Conservation (phyloP, 768 basidiomycete genomes). For the Rhodotorula toruloides region DNA sequence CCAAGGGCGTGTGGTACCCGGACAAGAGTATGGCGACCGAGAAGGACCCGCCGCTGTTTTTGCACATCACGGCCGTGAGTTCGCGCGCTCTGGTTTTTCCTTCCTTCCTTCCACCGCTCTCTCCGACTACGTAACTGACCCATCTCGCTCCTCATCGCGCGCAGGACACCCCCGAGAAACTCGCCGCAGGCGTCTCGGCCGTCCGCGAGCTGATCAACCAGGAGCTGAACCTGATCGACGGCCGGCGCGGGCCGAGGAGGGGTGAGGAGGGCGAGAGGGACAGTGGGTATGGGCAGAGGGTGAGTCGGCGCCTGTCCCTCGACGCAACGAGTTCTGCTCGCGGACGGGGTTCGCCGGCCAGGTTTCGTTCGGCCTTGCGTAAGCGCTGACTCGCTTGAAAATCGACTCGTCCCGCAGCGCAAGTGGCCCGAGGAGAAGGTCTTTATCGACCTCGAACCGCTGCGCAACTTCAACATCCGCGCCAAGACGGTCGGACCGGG, state of each 20-base stretch:
- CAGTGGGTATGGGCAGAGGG: constrained; percentile 35
- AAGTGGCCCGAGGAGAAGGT: constrained; percentile 99
- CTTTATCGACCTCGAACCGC: constrained; percentile 76
- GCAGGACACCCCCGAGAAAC: constrained; percentile 45
- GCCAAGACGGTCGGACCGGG: constrained; percentile 96
- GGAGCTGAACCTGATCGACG: constrained; percentile 50
- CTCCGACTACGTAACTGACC: not conserved
- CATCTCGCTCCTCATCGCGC: no score
- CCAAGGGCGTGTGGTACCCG: constrained; percentile 94
- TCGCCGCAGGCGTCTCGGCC: constrained; percentile 48
- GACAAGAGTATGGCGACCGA: constrained; percentile 85
- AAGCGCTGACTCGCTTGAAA: not conserved
- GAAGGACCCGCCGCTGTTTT: constrained; percentile 85
- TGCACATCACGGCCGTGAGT: constrained; percentile 71
- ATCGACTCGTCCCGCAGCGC: constrained; percentile 53
- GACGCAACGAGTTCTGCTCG: not conserved
- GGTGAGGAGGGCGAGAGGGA: constrained; percentile 8
- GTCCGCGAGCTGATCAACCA: constrained; percentile 49
- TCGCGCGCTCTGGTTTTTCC: not conserved
- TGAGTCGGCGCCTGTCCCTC: not conserved
- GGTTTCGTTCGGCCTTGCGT: no score
- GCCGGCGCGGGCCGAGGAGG: constrained; percentile 36
- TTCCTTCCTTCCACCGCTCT: not conserved
- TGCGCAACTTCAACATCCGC: constrained; percentile 94
- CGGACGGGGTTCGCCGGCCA: not conserved